These are phyloP conservation scores for Aspergillus costaricaensis DNA, from an alignment of 2,329 filamentous ascomycete species.

Conservation along the genomic window DNA sequence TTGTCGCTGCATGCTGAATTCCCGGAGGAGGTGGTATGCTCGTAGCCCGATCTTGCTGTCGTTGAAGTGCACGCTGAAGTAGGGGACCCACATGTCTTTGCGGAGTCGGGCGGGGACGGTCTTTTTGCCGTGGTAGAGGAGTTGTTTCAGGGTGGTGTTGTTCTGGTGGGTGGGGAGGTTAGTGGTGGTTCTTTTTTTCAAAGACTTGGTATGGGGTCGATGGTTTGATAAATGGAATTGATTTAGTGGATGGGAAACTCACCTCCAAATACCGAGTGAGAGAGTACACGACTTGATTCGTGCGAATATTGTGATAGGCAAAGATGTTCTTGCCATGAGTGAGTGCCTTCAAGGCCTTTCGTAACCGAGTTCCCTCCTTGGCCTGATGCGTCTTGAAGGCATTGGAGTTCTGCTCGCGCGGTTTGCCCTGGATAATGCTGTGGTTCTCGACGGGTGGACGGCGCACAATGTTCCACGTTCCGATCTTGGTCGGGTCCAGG, in stretches of 20 bases:
- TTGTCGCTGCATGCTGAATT: constrained; percentile 62
- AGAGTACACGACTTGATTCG: constrained; percentile 67
- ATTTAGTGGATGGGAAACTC: constrained; percentile 21
- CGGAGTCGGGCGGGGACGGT: constrained; percentile 59
- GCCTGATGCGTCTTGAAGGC: constrained; percentile 43
- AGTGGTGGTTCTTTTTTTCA: constrained; percentile 11
- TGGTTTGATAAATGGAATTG: neutral
- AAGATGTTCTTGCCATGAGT: constrained; percentile 62
- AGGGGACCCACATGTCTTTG: constrained; percentile 64
- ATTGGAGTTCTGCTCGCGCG: constrained; percentile 42
- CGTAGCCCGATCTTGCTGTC: constrained; percentile 52
- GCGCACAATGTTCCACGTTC: constrained; percentile 39
- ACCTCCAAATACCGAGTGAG: constrained; percentile 59
- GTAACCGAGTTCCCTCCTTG: constrained; percentile 43
- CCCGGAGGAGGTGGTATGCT: constrained; percentile 60
- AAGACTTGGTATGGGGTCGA: neutral
- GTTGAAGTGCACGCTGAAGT: constrained; percentile 60
- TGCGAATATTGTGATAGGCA: constrained; percentile 62
- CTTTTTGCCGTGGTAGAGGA: constrained; percentile 66
- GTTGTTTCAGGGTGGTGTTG: constrained; percentile 56
- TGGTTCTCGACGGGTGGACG: constrained; percentile 37
- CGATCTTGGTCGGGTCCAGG: constrained; percentile 44
- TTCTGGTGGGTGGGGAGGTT: constrained; percentile 39
- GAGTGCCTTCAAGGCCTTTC: constrained; percentile 50
- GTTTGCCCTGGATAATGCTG: constrained; percentile 45